These are phyloP conservation scores for Cercospora sesami DNA, from an alignment of 2,329 filamentous ascomycete species.

Conservation along the genomic window DNA sequence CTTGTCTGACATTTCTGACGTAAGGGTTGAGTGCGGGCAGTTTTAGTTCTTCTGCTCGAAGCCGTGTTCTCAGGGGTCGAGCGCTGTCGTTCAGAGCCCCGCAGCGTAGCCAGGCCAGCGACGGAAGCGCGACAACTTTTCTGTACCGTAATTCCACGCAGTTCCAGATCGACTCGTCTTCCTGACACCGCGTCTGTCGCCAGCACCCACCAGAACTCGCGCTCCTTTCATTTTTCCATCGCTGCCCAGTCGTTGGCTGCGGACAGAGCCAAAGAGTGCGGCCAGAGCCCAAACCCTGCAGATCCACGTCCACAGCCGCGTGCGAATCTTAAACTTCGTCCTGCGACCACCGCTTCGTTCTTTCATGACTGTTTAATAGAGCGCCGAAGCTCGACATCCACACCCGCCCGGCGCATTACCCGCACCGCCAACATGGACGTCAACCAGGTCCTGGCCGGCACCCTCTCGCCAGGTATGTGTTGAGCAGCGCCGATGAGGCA, in stretches of 20 bases:
- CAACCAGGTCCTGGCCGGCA: slow-evolving; percentile 96
- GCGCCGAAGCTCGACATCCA: slow-evolving; percentile 29
- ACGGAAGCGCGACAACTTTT: no score
- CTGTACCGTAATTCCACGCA: no score
- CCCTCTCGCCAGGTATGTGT: slow-evolving; percentile 83
- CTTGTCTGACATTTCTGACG: background rate
- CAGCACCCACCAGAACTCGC: background rate
- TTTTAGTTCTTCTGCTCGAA: background rate
- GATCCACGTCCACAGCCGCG: slow-evolving; percentile 3
- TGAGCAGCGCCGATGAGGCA: slow-evolving; percentile 36
- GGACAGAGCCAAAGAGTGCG: background rate
- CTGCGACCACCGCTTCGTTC: slow-evolving; percentile 4
- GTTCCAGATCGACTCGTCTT: background rate
- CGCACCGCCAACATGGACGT: slow-evolving; percentile 94
- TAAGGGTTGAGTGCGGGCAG: background rate
- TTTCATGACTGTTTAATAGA: slow-evolving; percentile 22
- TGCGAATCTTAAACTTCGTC: slow-evolving; percentile 6
- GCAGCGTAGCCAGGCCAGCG: no score
- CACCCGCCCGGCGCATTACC: background rate
- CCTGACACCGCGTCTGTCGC: background rate
- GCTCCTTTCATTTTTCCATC: background rate
- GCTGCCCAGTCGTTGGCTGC: background rate
- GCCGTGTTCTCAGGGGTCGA: no score
- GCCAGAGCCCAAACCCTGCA: slow-evolving; percentile 5
- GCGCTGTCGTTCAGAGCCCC: no score